Evolutionary conservation across 768 basidiomycete genomes (phyloP).

Genomic region (Naematelia aurantialba): DNA sequence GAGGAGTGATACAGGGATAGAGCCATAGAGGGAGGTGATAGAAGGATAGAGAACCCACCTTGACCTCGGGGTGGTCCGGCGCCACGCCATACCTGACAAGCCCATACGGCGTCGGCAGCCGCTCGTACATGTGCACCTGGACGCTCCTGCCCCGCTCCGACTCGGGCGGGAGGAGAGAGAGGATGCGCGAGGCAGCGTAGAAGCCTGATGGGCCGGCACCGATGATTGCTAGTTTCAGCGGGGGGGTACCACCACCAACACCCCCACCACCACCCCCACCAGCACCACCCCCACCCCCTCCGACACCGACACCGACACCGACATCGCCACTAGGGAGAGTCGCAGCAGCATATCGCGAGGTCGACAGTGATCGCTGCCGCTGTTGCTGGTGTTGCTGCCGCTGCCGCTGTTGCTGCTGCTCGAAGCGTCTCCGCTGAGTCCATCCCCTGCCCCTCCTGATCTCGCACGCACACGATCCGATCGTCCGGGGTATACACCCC

Average conservation of each 20-base stretch:
- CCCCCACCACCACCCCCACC: too few relatives aligned
- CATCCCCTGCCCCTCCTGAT: too few relatives aligned
- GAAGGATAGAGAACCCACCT: slow-evolving; percentile 56
- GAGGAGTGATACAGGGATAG: not conserved
- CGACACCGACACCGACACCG: too few relatives aligned
- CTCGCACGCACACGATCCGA: too few relatives aligned
- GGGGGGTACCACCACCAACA: slow-evolving; percentile 9
- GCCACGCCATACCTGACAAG: slow-evolving; percentile 94
- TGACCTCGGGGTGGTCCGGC: slow-evolving; percentile 97
- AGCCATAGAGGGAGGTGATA: not conserved
- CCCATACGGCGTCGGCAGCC: slow-evolving; percentile 90
- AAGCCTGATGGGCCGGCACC: slow-evolving; percentile 97
- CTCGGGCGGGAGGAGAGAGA: slow-evolving; percentile 59
- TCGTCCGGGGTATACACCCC: too few relatives aligned
- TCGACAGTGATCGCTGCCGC: too few relatives aligned
- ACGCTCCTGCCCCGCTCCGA: slow-evolving; percentile 51
- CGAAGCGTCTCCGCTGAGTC: too few relatives aligned
- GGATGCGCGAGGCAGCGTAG: slow-evolving; percentile 83
- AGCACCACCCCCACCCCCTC: too few relatives aligned
- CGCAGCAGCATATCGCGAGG: too few relatives aligned
- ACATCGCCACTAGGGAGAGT: too few relatives aligned
- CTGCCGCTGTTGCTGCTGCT: too few relatives aligned
- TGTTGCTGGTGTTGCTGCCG: too few relatives aligned
- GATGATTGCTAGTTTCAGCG: slow-evolving; percentile 76
- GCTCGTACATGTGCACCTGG: slow-evolving; percentile 82